phyloP scores from a whole-genome alignment of 2,329 filamentous ascomycete species.

The Colletotrichum musicola region DNA sequence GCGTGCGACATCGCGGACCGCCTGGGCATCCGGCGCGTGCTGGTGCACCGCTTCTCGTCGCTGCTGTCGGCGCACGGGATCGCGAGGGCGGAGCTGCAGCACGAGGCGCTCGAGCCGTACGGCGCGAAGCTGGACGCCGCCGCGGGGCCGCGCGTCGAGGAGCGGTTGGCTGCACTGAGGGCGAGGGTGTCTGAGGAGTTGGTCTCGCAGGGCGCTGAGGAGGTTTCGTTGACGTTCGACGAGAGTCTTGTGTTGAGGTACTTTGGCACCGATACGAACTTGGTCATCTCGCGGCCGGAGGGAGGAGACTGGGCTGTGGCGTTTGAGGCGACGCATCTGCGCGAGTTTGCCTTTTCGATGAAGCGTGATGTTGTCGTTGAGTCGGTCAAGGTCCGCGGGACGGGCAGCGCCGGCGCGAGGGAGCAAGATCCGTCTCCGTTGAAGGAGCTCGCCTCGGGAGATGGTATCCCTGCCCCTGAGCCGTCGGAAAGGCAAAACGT shows the following conservation, averaged over 20 bases:
- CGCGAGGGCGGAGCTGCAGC: slow-evolving; percentile 54
- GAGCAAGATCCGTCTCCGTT: slow-evolving; percentile 36
- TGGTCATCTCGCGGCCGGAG: slow-evolving; percentile 48
- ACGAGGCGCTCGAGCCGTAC: slow-evolving; percentile 51
- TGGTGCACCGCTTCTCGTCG: slow-evolving; percentile 58
- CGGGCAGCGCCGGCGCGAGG: slow-evolving; percentile 42
- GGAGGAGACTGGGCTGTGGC: slow-evolving; percentile 43
- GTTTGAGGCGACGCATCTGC: slow-evolving; percentile 30
- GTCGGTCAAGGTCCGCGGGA: slow-evolving; percentile 42
- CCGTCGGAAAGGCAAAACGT: slow-evolving; percentile 43
- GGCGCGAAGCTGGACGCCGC: slow-evolving; percentile 41
- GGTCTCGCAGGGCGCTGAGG: slow-evolving; percentile 54
- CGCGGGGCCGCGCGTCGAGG: slow-evolving; percentile 36
- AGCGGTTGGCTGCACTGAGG: slow-evolving; percentile 45
- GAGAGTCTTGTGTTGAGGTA: slow-evolving; percentile 51
- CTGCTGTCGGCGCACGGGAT: slow-evolving; percentile 60
- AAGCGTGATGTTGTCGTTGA: slow-evolving; percentile 29
- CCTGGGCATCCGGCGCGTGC: slow-evolving; percentile 54
- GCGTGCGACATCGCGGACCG: slow-evolving; percentile 56
- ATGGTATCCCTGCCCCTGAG: slow-evolving; percentile 13
- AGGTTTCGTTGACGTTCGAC: slow-evolving; percentile 54
- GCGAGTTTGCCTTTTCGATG: slow-evolving; percentile 38
- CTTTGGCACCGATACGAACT: slow-evolving; percentile 50
- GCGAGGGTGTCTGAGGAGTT: slow-evolving; percentile 52
- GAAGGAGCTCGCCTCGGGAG: slow-evolving; percentile 32